phyloP scores from a whole-genome alignment of 108 stramenopile genomes.

The Cyclotella cryptica region DNA sequence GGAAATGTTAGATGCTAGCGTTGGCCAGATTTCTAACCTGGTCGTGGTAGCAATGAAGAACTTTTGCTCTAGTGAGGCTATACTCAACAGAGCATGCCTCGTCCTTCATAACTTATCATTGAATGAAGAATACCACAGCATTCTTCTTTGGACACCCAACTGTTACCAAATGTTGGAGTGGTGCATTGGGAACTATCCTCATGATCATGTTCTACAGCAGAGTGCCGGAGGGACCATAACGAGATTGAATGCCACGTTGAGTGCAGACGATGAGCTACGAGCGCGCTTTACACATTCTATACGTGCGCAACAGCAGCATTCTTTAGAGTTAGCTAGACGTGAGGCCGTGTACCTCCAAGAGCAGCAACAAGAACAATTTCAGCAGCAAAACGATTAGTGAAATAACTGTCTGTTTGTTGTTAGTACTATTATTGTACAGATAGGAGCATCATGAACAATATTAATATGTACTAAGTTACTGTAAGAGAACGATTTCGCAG shows the following conservation, averaged over 20 bases:
- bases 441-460: background rate
- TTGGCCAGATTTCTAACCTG: constrained; percentile 71
- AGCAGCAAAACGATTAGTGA: constrained; percentile 4
- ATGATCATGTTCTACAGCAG: constrained; percentile 86
- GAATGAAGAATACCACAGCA: constrained; percentile 76
- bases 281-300: constrained; percentile 46
- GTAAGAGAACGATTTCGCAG: too few relatives aligned
- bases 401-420: background rate
- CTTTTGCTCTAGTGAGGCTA: constrained; percentile 89
- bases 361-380: constrained; percentile 39
- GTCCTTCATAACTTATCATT: constrained; percentile 93
- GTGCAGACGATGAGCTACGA: constrained; percentile 48
- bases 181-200: constrained; percentile 84
- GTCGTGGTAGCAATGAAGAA: constrained; percentile 90
- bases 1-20: constrained; percentile 81
- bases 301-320: constrained; percentile 50
- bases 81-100: constrained; percentile 91
- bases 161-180: constrained; percentile 90
- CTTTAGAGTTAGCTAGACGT: constrained; percentile 41
- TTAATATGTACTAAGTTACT: constrained; percentile 1
- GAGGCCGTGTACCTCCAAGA: constrained; percentile 46
- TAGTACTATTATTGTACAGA: too few relatives aligned
- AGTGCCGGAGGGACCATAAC: constrained; percentile 86
- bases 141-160: constrained; percentile 84
- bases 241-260: constrained; percentile 69